Evolutionary conservation across 192 early-diverging fungal species (phyloP).

Genomic region (Backusella westeae): DNA sequence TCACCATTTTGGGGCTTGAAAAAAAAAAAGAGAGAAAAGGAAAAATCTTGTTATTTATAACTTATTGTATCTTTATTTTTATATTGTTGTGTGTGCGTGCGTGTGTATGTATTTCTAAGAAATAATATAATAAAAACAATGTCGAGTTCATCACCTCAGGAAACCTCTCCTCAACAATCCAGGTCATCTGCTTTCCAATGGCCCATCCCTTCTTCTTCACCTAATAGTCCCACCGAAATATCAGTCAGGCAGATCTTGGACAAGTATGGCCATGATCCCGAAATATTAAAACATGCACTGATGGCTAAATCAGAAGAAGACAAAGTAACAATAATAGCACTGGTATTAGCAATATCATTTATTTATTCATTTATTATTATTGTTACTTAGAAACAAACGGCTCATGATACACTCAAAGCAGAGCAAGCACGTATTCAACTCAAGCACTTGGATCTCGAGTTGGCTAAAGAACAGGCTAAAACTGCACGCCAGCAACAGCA

Average conservation of each 20-base stretch:
- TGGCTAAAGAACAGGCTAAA: slow-evolving; percentile 24
- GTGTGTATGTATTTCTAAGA: not conserved
- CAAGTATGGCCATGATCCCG: slow-evolving; percentile 22
- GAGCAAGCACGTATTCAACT: slow-evolving; percentile 35
- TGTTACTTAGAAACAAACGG: slow-evolving; percentile 28
- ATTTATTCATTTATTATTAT: not conserved
- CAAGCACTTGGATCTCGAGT: slow-evolving; percentile 30
- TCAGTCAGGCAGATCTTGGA: slow-evolving; percentile 30
- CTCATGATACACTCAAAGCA: slow-evolving; percentile 21
- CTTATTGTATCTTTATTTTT: not conserved
- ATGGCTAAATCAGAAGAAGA: slow-evolving; percentile 32
- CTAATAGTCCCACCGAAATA: slow-evolving; percentile 16
- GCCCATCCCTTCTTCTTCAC: slow-evolving; percentile 22
- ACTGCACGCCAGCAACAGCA: not conserved
- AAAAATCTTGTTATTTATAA: slow-evolving; percentile 9
- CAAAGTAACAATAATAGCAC: slow-evolving; percentile 17
- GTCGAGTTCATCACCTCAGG: slow-evolving; percentile 9
- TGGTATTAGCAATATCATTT: not conserved
- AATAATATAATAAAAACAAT: slow-evolving; percentile 3
- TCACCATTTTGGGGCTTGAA: not conserved
- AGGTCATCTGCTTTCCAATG: slow-evolving; percentile 24
- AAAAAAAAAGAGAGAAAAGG: not conserved
- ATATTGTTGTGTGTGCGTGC: not conserved
- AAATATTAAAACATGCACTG: slow-evolving; percentile 29
- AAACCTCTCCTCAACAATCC: slow-evolving; percentile 4